Conservation (phyloP, 2,329 filamentous ascomycete species). For the Juglanconis oblonga region DNA sequence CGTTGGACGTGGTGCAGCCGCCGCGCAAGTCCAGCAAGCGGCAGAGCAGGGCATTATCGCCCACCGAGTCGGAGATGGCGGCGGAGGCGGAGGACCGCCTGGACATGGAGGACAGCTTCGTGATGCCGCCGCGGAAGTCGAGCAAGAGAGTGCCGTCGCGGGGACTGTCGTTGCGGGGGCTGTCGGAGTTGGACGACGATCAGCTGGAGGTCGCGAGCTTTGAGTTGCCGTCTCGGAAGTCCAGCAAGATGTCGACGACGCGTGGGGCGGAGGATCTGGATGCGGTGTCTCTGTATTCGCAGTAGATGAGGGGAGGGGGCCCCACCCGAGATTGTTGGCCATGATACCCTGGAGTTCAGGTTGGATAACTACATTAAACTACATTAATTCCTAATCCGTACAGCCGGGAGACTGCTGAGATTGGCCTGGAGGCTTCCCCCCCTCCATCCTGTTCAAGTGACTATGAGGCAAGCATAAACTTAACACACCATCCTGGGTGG, state of each 20-base stretch:
- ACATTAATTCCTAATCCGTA: background rate
- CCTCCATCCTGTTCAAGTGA: no score
- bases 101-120: conserved; percentile 6
- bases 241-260: conserved; percentile 10
- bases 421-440: no score
- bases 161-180: background rate
- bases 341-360: background rate
- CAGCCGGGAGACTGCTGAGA: no score
- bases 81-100: background rate
- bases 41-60: background rate
- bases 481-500: no score
- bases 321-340: background rate
- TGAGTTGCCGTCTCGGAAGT: conserved; percentile 14
- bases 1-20: conserved; percentile 6
- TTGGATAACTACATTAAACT: background rate
- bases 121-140: conserved; percentile 9
- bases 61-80: background rate
- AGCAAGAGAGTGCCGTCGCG: background rate
- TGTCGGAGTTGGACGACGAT: background rate
- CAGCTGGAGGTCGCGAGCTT: conserved; percentile 13
- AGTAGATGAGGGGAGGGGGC: background rate
- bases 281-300: conserved; percentile 17
- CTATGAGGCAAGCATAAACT: no score
- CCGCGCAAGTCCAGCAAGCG: conserved; percentile 16
- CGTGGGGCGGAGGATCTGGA: background rate